Evolutionary conservation across 306 rosid genomes (phyloP).

Genomic region (Sesbania bispinosa): DNA sequence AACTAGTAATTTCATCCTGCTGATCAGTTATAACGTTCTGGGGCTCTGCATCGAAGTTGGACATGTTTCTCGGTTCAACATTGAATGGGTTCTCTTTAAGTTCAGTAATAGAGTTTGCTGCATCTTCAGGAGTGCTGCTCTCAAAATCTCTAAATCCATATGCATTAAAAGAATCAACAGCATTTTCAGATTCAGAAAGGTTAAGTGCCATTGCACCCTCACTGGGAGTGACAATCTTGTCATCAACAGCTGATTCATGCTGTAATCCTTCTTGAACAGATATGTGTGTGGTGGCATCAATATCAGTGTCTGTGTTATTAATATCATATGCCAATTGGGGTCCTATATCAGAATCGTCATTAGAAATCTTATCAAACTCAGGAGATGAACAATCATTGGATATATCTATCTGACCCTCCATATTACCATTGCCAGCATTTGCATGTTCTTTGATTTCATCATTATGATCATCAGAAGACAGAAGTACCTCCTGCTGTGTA

Average conservation of each 20-base stretch:
- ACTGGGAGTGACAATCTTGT: slow-evolving; percentile 24
- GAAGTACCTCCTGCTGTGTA: slow-evolving; percentile 43
- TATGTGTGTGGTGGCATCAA: slow-evolving; percentile 27
- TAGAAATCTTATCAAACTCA: slow-evolving; percentile 36
- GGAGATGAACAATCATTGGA: slow-evolving; percentile 41
- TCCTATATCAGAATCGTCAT: slow-evolving; percentile 35
- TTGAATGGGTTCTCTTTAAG: slow-evolving; percentile 30
- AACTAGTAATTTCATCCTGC: slow-evolving; percentile 35
- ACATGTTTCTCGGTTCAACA: slow-evolving; percentile 30
- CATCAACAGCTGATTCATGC: slow-evolving; percentile 32
- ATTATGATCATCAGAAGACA: slow-evolving; percentile 43
- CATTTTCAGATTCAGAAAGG: slow-evolving; percentile 41
- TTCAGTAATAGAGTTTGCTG: slow-evolving; percentile 38
- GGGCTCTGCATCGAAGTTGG: slow-evolving; percentile 27
- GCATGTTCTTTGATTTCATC: slow-evolving; percentile 25
- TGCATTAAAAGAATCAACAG: slow-evolving; percentile 33
- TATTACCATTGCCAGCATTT: slow-evolving; percentile 21
- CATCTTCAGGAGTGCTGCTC: slow-evolving; percentile 21
- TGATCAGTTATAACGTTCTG: slow-evolving; percentile 29
- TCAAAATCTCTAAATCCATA: slow-evolving; percentile 40
- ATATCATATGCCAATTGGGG: slow-evolving; percentile 31
- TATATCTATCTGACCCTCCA: slow-evolving; percentile 35
- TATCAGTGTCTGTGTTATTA: slow-evolving; percentile 23
- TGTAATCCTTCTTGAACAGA: slow-evolving; percentile 38
- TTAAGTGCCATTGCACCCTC: slow-evolving; percentile 14